Percentiles rank a stretch among this genome's conserved stretches.
phyloP scores from a whole-genome alignment of 345 rosid species.

The Chamaenerion angustifolium region DNA sequence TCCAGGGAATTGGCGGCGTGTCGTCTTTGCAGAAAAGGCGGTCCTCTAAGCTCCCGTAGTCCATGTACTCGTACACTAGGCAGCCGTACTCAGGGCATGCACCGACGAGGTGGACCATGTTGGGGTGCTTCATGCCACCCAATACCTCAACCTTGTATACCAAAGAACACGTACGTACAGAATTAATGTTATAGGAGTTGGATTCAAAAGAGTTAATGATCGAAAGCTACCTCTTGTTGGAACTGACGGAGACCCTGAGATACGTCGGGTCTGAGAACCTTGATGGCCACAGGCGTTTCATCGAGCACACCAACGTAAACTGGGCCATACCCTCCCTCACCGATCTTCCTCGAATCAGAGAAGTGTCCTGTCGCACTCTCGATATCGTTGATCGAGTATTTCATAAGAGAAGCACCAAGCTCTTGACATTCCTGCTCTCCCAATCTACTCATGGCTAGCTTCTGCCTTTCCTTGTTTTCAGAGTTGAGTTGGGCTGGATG shows the following conservation, averaged over 20 bases:
- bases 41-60: conserved; percentile 80
- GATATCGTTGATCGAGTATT: conserved; percentile 44
- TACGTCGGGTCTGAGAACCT: conserved; percentile 52
- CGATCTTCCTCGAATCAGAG: conserved; percentile 40
- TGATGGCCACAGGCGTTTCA: conserved; percentile 56
- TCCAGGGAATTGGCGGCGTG: conserved; percentile 60
- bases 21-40: conserved; percentile 51
- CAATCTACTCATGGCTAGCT: no score
- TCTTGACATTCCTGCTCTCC: no score
- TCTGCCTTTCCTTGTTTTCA: no score
- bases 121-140: conserved; percentile 75
- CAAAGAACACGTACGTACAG: no score
- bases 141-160: conserved; percentile 69
- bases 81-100: conserved; percentile 85
- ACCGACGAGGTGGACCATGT: conserved; percentile 78
- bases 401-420: conserved; percentile 16
- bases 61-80: conserved; percentile 87
- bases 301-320: conserved; percentile 47
- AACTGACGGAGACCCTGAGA: conserved; percentile 75
- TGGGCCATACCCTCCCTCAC: conserved; percentile 89
- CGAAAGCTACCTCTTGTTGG: conserved; percentile 70
- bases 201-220: no score
- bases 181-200: no score
- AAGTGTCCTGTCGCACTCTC: conserved; percentile 55
- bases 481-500: no score